phyloP scores from a whole-genome alignment of 202 grass and related monocot species.

The Panicum virgatum region DNA sequence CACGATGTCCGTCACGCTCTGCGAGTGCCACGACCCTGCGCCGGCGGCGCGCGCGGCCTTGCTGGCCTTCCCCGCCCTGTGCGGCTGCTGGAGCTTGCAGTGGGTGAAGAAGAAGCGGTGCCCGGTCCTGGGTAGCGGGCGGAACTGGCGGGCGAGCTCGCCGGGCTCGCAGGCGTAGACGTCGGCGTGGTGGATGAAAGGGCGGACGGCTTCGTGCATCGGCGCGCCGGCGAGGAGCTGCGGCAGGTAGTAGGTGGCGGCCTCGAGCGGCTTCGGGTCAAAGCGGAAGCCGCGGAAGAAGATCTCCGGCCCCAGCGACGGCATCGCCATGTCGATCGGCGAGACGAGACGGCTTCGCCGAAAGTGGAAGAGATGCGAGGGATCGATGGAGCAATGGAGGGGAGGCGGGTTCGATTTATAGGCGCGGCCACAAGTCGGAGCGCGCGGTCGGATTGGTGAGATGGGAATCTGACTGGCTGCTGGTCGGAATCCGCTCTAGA shows the following conservation, averaged over 20 bases:
- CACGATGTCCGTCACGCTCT: background rate
- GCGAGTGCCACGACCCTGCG: background rate
- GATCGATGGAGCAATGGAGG: too few species aligned
- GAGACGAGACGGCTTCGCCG: background rate
- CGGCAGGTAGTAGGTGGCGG: background rate
- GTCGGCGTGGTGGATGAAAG: background rate
- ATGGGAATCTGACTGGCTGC: too few species aligned
- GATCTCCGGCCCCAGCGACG: background rate
- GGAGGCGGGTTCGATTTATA: too few species aligned
- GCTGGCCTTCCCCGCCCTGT: background rate
- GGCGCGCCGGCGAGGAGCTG: slow-evolving; percentile 19
- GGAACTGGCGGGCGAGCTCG: background rate
- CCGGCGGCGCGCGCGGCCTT: background rate
- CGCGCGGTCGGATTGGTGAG: too few species aligned
- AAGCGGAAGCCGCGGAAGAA: background rate
- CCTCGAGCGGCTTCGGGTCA: background rate
- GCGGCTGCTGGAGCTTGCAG: background rate
- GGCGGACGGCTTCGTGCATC: background rate
- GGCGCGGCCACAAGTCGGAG: too few species aligned
- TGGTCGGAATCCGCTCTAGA: too few species aligned
- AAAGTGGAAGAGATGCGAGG: too few species aligned
- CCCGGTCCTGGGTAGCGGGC: background rate
- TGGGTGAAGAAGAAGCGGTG: slow-evolving; percentile 29
- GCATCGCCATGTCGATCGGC: slow-evolving; percentile 36
- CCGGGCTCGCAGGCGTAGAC: slow-evolving; percentile 14